Evolutionary conservation across 1,284 basidiomycete genomes (phyloP).

Genomic region (Volvariella surrecta): DNA sequence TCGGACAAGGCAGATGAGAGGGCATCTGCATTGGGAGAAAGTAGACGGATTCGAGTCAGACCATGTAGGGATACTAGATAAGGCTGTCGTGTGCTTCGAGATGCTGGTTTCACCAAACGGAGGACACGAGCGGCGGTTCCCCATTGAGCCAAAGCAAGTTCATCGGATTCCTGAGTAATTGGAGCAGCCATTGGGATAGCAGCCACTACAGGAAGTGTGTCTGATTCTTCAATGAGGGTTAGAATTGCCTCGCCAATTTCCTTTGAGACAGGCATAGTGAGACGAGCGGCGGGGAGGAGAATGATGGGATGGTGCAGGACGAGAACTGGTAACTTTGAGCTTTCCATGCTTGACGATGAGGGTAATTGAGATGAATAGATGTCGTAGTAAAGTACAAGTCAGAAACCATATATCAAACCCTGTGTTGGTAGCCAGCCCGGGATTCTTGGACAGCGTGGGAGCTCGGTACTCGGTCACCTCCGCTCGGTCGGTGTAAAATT

Average conservation of each 20-base stretch:
- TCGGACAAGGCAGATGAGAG: conserved; percentile 12
- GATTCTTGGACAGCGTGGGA: too few species aligned
- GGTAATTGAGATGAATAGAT: neutral
- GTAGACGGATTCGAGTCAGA: conserved; percentile 43
- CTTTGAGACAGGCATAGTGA: conserved; percentile 52
- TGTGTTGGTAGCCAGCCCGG: too few species aligned
- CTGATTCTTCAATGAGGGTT: conserved; percentile 51
- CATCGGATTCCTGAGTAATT: conserved; percentile 12
- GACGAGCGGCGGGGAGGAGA: conserved; percentile 56
- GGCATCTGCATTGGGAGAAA: conserved; percentile 17
- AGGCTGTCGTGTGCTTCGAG: conserved; percentile 34
- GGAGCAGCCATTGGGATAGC: conserved; percentile 42
- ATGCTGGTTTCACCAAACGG: conserved; percentile 48
- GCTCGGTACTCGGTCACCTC: too few species aligned
- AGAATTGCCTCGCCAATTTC: conserved; percentile 51
- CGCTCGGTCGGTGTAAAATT: too few species aligned
- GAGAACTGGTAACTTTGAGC: conserved; percentile 47
- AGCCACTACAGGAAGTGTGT: conserved; percentile 53
- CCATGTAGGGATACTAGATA: conserved; percentile 63
- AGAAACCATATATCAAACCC: too few species aligned
- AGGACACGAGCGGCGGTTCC: conserved; percentile 49
- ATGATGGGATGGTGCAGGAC: conserved; percentile 55
- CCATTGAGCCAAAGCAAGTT: conserved; percentile 27
- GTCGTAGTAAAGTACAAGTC: too few species aligned
- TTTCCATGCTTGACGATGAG: conserved; percentile 22